Base-by-base conservation (phyloP, 2,329 filamentous ascomycete genomes). In the Fusarium musae region DNA sequence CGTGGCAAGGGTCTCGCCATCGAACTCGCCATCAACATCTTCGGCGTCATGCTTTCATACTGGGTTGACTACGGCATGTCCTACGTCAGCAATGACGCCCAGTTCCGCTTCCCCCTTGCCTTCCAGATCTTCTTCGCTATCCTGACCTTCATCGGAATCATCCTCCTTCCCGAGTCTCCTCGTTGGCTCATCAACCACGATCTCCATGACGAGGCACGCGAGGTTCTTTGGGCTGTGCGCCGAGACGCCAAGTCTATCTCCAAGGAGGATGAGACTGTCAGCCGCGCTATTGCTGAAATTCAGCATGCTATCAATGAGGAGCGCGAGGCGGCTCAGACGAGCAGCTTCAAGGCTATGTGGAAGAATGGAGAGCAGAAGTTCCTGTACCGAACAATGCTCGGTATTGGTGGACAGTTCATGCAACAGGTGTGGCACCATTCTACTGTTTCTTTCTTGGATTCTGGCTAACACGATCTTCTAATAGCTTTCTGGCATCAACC, bases 71-170 rank as follows among this genome's bases (percentile, higher is more conserved):
- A 84, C 56, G 83, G 79, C 63, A 82, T 82, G 77, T 82, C 79
- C 8, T 82, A 75, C 43, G 77, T 82, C 37, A 61, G 74, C 32
- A 82, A 78, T 44, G 79, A 82, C 21, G 75, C 80, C 4, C 81
- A 83, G 42, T 86, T 86, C 63, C 83, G 84, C 3, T 86, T 86
- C 47, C 84, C 85, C 0, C 73, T 87, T 7, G 85, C 82, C 2
- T 78, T 87, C 10, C 85, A 86, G 69, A 82, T 84, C 43, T 62
- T 83, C 3, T 85, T 85, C 49, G 81, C 81, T 32, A 26, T 84
- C n/a, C 40, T 83, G 21, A 80, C 81, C 26, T 76, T 80, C 19
- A n/a, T 69, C n/a, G 75, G 76, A 23, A 76, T 83, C 9, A 7
- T 81, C 3, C 76, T 83, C 47, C 73, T 85, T 9, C 83, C 84